Base-by-base conservation (phyloP, 2,329 filamentous ascomycete genomes). In the Colletotrichum eremochloae region DNA sequence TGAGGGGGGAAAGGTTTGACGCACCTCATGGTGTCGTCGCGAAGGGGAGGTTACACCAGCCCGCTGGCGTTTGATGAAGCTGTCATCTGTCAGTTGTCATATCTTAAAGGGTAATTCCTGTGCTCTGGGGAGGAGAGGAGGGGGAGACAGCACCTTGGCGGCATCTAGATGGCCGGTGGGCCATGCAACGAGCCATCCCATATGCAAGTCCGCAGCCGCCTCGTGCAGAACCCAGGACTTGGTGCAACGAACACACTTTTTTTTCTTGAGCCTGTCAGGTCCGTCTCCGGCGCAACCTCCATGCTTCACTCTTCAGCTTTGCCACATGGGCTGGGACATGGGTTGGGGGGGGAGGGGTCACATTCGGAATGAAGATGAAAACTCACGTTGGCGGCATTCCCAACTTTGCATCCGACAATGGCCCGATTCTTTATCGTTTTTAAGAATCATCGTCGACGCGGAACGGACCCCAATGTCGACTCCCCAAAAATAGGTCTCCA, bases 81-180 rank as follows among this genome's bases (percentile, higher is more conserved):
- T 69, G 69, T 72, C 69, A 72, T 72, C 69, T 72, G 69, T 72
- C 69, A 69, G 60, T 72, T 72, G 60, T 72, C 69, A 69, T 63
- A 69, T 72, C 69, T 72, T 68, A 58, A 42, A 42, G 40, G 40
- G 38, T 58, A 40, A 46, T 44, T 72, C 56, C 60, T 64, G 36
- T 72, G 44, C 48, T 42, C 20, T n/a, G 9, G 36, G 36, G 44
- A 7, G 42, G 15, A 15, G 42, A 24, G 15, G 42, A 18, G 15
- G 18, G 6, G 3, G 5, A 7, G 40, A 29, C 14, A 44, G 55
- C 33, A 29, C 44, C 60, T 63, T 67, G 65, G 57, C 64, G 52
- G 50, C 65, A 63, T 63, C 60, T 62, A 46, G 58, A 72, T 58
- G 58, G 58, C 33, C 65, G 29, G 60, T 48, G 69, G 65, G 9